A percentile compares a stretch with the other conserved stretches of the same genome.
Evolutionary conservation across 176 grass and related monocot species (phyloP).

Genomic region (Oryza coarctata): DNA sequence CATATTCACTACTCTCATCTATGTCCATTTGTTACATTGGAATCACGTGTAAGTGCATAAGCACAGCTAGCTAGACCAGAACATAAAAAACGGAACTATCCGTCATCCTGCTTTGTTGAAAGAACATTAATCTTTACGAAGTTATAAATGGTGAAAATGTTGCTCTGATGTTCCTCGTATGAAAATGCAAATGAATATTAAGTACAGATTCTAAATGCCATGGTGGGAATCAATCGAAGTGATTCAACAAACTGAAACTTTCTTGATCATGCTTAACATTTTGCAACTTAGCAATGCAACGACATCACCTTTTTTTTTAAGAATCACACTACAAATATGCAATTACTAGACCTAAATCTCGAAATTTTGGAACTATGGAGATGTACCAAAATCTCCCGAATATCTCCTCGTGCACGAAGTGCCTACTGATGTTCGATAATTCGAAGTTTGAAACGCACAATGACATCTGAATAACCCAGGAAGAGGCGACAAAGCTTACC

Average conservation of each 20-base stretch:
- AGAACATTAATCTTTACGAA: neutral
- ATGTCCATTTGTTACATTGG: neutral
- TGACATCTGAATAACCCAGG: neutral
- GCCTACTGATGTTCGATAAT: neutral
- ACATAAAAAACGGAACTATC: neutral
- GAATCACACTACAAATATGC: neutral
- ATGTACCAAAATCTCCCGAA: neutral
- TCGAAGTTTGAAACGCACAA: neutral
- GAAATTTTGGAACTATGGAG: neutral
- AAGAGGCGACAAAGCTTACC: slow-evolving; percentile 39
- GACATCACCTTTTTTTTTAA: neutral
- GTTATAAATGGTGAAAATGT: neutral
- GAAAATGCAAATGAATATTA: neutral
- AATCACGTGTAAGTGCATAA: neutral
- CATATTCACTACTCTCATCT: neutral
- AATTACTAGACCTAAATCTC: neutral
- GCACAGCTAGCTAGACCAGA: neutral
- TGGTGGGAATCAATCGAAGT: neutral
- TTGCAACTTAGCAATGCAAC: neutral
- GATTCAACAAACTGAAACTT: neutral
- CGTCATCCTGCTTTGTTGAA: neutral
- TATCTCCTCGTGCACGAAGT: neutral
- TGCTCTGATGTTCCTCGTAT: neutral
- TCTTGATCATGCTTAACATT: neutral
- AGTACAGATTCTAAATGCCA: neutral